Conservation (phyloP, 805 yeast genomes). For the Metschnikowia santaceciliae region DNA sequence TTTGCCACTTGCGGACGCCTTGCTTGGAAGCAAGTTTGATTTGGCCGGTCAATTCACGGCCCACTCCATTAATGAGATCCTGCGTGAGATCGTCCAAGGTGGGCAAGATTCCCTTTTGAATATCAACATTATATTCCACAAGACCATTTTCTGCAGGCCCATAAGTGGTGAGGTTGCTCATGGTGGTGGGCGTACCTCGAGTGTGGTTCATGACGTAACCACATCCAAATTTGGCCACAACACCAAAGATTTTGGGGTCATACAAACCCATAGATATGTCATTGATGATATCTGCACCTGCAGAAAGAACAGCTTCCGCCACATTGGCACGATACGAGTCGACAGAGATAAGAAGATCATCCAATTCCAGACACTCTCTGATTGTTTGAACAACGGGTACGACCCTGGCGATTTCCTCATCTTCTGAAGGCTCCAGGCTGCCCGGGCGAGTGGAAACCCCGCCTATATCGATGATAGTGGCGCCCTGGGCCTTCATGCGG, state of each 20-base stretch:
- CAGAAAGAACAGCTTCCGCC: constrained; percentile 61
- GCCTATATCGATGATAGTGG: constrained; percentile 84
- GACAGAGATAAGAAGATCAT: constrained; percentile 60
- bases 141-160: constrained; percentile 33
- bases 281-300: constrained; percentile 89
- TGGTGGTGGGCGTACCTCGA: constrained; percentile 74
- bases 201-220: constrained; percentile 83
- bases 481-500: constrained; percentile 53
- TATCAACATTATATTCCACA: constrained; percentile 31
- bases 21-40: constrained; percentile 50
- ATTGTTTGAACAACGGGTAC: constrained; percentile 65
- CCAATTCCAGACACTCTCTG: constrained; percentile 39
- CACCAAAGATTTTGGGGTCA: constrained; percentile 61
- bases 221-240: constrained; percentile 65
- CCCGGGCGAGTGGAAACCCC: constrained; percentile 93
- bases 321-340: constrained; percentile 82
- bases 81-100: constrained; percentile 18
- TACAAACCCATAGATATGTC: constrained; percentile 81
- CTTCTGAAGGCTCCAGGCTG: constrained; percentile 52
- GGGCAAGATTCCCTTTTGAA: constrained; percentile 10
- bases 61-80: constrained; percentile 52
- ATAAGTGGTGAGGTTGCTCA: constrained; percentile 60
- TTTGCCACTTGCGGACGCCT: constrained; percentile 86
- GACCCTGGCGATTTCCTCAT: constrained; percentile 70
- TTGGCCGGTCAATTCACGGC: constrained; percentile 59